These are phyloP conservation scores for Fusarium sp. DNA, from an alignment of 2,329 filamentous ascomycete genomes.

Conservation along the genomic window DNA sequence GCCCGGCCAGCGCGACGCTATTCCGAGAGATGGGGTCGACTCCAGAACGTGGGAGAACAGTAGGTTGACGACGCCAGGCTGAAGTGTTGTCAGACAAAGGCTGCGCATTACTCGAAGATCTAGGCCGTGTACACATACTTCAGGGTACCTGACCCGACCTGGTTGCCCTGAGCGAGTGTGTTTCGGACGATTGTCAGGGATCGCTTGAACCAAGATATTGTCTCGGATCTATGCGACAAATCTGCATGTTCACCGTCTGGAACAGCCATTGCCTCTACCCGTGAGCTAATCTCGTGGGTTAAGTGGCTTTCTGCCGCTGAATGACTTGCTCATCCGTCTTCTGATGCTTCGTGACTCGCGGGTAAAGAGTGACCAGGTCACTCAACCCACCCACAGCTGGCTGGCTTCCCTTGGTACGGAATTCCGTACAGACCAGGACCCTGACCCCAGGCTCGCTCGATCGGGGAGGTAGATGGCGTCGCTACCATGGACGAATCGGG, in stretches of 20 bases:
- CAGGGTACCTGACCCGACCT: background rate
- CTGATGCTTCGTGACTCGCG: conserved; percentile 19
- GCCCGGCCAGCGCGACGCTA: background rate
- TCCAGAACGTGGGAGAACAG: background rate
- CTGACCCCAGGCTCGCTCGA: background rate
- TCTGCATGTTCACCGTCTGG: background rate
- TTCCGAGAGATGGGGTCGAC: background rate
- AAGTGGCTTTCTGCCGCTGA: conserved; percentile 7
- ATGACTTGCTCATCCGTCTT: background rate
- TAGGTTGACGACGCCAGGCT: background rate
- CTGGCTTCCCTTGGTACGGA: background rate
- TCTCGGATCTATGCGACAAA: conserved; percentile 5
- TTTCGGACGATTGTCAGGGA: background rate
- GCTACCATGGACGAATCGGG: background rate
- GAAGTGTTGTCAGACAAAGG: background rate
- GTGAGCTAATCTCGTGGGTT: conserved; percentile 26
- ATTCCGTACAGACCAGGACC: background rate
- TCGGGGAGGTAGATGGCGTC: conserved; percentile 1
- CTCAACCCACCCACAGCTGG: background rate
- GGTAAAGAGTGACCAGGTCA: conserved; percentile 22
- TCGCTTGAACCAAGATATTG: background rate
- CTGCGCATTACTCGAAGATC: background rate
- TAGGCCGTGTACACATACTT: background rate
- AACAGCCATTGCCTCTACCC: conserved; percentile 4
- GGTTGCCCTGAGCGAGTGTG: background rate